Evolutionary conservation across 192 early-diverging fungal genomes (phyloP).

Genomic region (Entomortierella parvispora): DNA sequence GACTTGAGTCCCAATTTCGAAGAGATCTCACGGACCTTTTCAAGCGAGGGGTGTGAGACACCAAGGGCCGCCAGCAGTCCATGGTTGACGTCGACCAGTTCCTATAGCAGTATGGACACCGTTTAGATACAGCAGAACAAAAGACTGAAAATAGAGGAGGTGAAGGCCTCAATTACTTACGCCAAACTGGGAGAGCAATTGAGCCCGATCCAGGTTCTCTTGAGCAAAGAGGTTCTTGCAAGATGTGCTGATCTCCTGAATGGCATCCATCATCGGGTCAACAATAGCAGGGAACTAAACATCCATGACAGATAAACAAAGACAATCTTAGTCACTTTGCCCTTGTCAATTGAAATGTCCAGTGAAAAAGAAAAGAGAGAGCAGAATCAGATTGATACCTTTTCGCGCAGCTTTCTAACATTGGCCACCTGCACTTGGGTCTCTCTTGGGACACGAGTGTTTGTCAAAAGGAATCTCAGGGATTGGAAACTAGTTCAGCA

Average conservation of each 20-base stretch:
- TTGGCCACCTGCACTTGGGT: slow-evolving; percentile 88
- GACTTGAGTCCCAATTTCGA: slow-evolving; percentile 68
- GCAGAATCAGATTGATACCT: slow-evolving; percentile 17
- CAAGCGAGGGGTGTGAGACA: slow-evolving; percentile 86
- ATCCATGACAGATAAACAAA: neutral
- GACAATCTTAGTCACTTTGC: neutral
- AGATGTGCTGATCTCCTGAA: slow-evolving; percentile 65
- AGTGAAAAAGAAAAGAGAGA: neutral
- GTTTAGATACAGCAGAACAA: neutral
- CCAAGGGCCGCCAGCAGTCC: slow-evolving; percentile 78
- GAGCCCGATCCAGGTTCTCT: slow-evolving; percentile 19
- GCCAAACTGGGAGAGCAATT: slow-evolving; percentile 32
- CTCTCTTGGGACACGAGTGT: slow-evolving; percentile 90
- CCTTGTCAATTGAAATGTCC: neutral
- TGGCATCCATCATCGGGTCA: slow-evolving; percentile 73
- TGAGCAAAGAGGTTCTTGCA: slow-evolving; percentile 45
- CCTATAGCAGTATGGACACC: too few relatives aligned
- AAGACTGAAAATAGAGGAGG: neutral
- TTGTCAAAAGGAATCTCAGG: slow-evolving; percentile 84
- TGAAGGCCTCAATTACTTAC: slow-evolving; percentile 15
- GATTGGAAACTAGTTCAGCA: slow-evolving; percentile 62
- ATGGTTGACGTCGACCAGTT: slow-evolving; percentile 89
- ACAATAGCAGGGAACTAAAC: slow-evolving; percentile 66
- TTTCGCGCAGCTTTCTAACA: slow-evolving; percentile 69
- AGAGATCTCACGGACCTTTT: slow-evolving; percentile 78